Evolutionary conservation across 768 basidiomycete species (phyloP), one percentile per base, ranked within the genome.

Genomic region (Mycena olivaceomarginata): DNA sequence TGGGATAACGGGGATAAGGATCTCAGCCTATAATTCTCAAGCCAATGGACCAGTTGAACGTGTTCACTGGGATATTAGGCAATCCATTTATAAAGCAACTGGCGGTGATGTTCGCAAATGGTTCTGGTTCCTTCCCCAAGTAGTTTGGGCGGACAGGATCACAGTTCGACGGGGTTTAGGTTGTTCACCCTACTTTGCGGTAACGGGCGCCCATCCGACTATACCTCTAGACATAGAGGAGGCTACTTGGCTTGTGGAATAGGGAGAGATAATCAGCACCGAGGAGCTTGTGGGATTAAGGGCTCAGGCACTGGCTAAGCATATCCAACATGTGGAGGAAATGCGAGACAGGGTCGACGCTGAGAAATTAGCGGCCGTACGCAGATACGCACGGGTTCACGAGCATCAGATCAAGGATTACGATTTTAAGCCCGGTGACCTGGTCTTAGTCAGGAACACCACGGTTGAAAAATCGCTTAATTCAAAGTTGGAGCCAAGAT

Each of bases 61-160:
- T 6, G 62, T 39, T 2, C 62, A 63, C 13, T 63, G 62, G 62
- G 62, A 63, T n/a, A 41, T 63, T 5, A 6, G 62, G 15, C 39
- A 63, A 5, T 53, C 22, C 5, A 1, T 72, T 0, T 64, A 16
- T 8, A 72, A 65, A 16, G 71, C 71, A 10, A 56, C 62, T 18
- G 63, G 71, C 0, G 71, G 62, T 4, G 71, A 72, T 31, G 25
- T 25, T 0, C 15, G 57, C 15, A 75, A 75, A 41, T 75, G 74
- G 74, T 76, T 40, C 48, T 76, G 74, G 68, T 76, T 76, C 51
- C n/a, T 53, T 0, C 51, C 18, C 0, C 51, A 53, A 8, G 76
- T 82, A 7, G 48, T 82, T 20, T 82, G 82, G 82, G 82, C 80
- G 9, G 81, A 82, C 31, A 11, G 66, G 4, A 75, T 75, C 39